These are phyloP conservation scores for Metschnikowia shivogae DNA, from an alignment of 805 yeast genomes.

Conservation along the genomic window DNA sequence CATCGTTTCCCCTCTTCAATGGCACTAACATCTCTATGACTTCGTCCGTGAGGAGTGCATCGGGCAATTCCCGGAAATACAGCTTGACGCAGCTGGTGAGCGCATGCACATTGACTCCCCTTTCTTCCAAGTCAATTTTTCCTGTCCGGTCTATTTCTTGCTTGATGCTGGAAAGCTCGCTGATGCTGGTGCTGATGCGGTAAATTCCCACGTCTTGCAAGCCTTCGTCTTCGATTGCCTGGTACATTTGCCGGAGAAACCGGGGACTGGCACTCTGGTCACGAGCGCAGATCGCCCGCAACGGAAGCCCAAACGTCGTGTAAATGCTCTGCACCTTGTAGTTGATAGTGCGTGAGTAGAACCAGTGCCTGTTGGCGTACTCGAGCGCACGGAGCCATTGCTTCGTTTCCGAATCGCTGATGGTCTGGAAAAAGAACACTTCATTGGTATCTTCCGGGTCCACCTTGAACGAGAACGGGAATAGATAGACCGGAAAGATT, in stretches of 20 bases:
- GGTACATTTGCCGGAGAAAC: conserved; percentile 60
- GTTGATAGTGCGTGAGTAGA: conserved; percentile 39
- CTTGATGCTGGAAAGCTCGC: conserved; percentile 42
- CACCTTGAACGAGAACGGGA: conserved; percentile 47
- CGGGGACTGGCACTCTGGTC: conserved; percentile 61
- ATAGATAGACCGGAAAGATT: conserved; percentile 50
- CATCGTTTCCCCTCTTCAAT: conserved; percentile 25
- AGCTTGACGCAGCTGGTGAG: conserved; percentile 85
- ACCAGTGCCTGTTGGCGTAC: conserved; percentile 54
- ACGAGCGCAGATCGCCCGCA: conserved; percentile 68
- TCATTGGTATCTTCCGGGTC: conserved; percentile 43
- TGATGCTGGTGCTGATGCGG: conserved; percentile 57
- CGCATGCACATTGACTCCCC: conserved; percentile 70
- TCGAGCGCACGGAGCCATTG: conserved; percentile 64
- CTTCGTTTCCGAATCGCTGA: conserved; percentile 54
- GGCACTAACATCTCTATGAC: conserved; percentile 56
- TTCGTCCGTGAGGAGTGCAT: conserved; percentile 67
- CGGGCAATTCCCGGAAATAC: conserved; percentile 82
- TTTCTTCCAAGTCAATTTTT: conserved; percentile 46
- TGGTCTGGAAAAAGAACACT: conserved; percentile 66
- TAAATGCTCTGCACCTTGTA: conserved; percentile 18
- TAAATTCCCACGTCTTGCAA: conserved; percentile 88
- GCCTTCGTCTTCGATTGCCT: conserved; percentile 82
- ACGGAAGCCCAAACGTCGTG: conserved; percentile 81
- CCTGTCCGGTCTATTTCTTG: conserved; percentile 45